Evolutionary conservation across 1,284 basidiomycete species (phyloP).

Genomic region (Leccinum glutinopallens): DNA sequence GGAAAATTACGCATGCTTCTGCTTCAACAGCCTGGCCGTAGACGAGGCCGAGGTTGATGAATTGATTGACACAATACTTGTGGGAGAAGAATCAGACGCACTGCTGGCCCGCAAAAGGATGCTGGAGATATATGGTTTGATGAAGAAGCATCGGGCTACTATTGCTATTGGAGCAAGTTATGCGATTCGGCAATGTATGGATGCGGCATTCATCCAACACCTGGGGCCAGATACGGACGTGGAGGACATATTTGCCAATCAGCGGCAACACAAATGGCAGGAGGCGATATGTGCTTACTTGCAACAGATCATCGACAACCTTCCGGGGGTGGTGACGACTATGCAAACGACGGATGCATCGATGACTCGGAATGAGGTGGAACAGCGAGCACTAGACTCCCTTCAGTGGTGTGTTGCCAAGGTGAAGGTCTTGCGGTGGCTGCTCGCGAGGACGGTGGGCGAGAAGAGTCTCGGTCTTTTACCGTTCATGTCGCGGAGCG

Average conservation of each 20-base stretch:
- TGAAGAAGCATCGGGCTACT: neutral
- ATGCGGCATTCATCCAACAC: neutral
- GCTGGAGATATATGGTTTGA: neutral
- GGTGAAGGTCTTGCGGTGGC: neutral
- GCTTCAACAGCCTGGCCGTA: neutral
- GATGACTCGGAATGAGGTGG: neutral
- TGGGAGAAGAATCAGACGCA: neutral
- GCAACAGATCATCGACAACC: neutral
- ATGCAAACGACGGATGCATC: neutral
- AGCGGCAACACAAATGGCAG: neutral
- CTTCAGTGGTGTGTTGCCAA: neutral
- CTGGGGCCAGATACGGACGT: neutral
- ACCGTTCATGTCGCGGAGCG: neutral
- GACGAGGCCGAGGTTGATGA: neutral
- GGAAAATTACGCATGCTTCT: neutral
- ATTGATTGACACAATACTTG: neutral
- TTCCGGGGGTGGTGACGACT: neutral
- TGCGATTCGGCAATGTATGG: neutral
- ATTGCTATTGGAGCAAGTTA: neutral
- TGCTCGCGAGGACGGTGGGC: neutral
- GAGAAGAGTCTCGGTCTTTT: neutral
- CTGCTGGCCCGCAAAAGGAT: rapidly evolving
- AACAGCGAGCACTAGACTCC: neutral
- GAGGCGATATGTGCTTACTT: neutral
- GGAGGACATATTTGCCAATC: neutral